These are phyloP conservation scores for Penicillium mononematosum DNA, from an alignment of 495 filamentous ascomycete species.

Conservation along the genomic window DNA sequence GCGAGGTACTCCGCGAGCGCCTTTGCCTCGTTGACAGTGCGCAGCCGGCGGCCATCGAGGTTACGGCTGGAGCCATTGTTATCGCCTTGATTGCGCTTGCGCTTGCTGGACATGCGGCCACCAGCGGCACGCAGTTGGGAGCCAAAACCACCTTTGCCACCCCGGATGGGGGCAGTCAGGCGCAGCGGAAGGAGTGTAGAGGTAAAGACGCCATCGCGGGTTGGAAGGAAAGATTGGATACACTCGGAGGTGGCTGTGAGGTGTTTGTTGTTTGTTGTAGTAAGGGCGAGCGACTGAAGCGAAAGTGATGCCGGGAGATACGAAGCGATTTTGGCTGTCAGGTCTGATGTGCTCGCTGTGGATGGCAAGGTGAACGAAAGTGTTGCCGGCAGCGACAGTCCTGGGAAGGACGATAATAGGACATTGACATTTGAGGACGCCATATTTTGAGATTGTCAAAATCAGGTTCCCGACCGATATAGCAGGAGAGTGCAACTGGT, in stretches of 20 bases:
- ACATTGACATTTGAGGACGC: slow-evolving; percentile 64
- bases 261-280: slow-evolving; percentile 75
- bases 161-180: slow-evolving; percentile 69
- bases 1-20: slow-evolving; percentile 91
- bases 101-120: slow-evolving; percentile 93
- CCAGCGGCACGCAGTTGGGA: slow-evolving; percentile 95
- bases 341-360: slow-evolving; percentile 62
- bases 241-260: slow-evolving; percentile 47
- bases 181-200: slow-evolving; percentile 79
- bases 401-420: slow-evolving; percentile 77
- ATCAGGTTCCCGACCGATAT: not conserved
- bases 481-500: not conserved
- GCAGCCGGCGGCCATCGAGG: slow-evolving; percentile 83
- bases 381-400: slow-evolving; percentile 76
- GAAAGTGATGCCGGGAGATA: slow-evolving; percentile 58
- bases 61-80: slow-evolving; percentile 87
- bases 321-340: slow-evolving; percentile 59
- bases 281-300: slow-evolving; percentile 63
- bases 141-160: slow-evolving; percentile 96
- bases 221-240: slow-evolving; percentile 27
- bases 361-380: slow-evolving; percentile 66
- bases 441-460: slow-evolving; percentile 26
- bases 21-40: slow-evolving; percentile 93
- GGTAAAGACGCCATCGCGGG: slow-evolving; percentile 34
- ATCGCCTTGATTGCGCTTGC: slow-evolving; percentile 81